A percentile compares a stretch with the other conserved stretches of the same genome.
Evolutionary conservation across 495 filamentous ascomycete genomes (phyloP).

Genomic region (Staphylotrichum longicolle): DNA sequence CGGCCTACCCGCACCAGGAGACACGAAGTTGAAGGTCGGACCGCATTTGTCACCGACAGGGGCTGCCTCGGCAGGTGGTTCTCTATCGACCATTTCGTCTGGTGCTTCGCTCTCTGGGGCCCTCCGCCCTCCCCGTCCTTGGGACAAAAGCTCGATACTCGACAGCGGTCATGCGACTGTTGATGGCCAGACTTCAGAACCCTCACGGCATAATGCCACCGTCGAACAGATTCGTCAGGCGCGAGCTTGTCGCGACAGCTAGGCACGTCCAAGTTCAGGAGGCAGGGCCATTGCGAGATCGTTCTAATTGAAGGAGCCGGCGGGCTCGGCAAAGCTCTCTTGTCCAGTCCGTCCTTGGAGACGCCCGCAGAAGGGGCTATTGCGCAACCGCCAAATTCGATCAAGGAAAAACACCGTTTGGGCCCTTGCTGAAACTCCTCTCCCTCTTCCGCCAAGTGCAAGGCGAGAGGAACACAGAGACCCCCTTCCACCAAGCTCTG

Average conservation of each 20-base stretch:
- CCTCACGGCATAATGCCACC: slow-evolving; percentile 31
- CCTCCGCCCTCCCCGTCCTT: slow-evolving; percentile 31
- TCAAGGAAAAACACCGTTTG: slow-evolving; percentile 74
- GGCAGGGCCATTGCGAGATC: slow-evolving; percentile 71
- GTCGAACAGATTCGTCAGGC: slow-evolving; percentile 34
- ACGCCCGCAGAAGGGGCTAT: slow-evolving; percentile 72
- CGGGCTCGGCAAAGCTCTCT: slow-evolving; percentile 84
- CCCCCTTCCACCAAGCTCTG: slow-evolving; percentile 73
- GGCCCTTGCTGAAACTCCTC: slow-evolving; percentile 74
- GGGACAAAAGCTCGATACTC: slow-evolving; percentile 40
- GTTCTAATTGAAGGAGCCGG: slow-evolving; percentile 72
- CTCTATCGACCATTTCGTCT: slow-evolving; percentile 38
- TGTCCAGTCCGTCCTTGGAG: slow-evolving; percentile 70
- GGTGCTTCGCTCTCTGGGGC: slow-evolving; percentile 39
- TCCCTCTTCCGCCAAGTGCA: slow-evolving; percentile 87
- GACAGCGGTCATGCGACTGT: slow-evolving; percentile 33
- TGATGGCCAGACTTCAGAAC: slow-evolving; percentile 35
- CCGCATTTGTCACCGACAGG: neutral
- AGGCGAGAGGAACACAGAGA: slow-evolving; percentile 81
- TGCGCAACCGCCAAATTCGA: slow-evolving; percentile 85
- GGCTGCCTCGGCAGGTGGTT: slow-evolving; percentile 1
- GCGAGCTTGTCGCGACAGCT: slow-evolving; percentile 45
- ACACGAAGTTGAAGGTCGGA: neutral
- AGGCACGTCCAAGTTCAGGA: slow-evolving; percentile 57
- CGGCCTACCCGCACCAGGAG: slow-evolving; percentile 47